Base-by-base conservation (phyloP, 2,329 filamentous ascomycete species). In the Phyllosticta citriasiana region DNA sequence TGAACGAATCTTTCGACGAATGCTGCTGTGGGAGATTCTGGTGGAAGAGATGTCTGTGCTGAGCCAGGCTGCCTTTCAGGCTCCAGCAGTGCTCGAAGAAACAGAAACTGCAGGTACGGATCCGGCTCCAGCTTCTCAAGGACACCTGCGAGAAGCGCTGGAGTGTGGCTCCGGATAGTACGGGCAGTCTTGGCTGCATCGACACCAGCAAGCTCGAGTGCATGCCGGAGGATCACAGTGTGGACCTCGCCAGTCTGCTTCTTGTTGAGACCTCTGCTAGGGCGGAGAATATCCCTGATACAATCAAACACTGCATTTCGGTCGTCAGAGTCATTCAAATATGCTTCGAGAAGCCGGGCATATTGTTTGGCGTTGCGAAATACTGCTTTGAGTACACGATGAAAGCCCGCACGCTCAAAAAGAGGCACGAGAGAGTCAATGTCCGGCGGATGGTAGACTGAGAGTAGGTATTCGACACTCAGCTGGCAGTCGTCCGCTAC, bases 381-480 rank as follows among this genome's bases (percentile, higher is more conserved):
- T 9, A 91, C 88, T 14, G 89, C 87, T 76, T 99, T 99, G 59
- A 99, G 75, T 27, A 99, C 93, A 56, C 94, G 86, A 72, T 89
- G 95, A 72, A 97, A 99, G 0, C 85, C 84, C 1, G 94, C 93
- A 64, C 86, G 79, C 66, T 86, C 84, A 67, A 97, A 89, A 0
- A 89, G 76, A 0, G 89, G 86, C 63, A 97, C 87, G 67, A 97
- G 78, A 9, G 80, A 80, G 33, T 86, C 80, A 63, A 94, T 80
- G 69, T 96, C 88, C 3, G 93, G 86, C 16, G 95, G 94, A 60
- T 94, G 91, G 70, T 97, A 97, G 4, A 94, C 85, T 0, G 95
- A 97, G 22, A 99, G 79, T 0, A 99, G 78, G 72, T 99, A 99
- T 74, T 99, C 94, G 0, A 89, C 88, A 70, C 94, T 99, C n/a